Evolutionary conservation across 495 filamentous ascomycete genomes (phyloP), one percentile per base, ranked within the genome.

Genomic region (Neurospora intermedia): DNA sequence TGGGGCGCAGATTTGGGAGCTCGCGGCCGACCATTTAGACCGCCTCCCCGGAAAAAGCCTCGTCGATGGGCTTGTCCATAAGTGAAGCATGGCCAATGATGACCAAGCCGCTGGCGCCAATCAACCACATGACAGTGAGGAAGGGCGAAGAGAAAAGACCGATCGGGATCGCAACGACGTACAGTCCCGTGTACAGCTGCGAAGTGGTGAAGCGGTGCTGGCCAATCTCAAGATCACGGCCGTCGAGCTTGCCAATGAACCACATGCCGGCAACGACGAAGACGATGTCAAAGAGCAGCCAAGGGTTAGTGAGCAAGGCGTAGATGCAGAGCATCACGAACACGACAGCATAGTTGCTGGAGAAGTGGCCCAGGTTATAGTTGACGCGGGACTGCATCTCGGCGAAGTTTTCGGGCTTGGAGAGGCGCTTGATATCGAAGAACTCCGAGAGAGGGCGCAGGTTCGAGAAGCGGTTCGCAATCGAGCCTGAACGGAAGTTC

Each of bases 41-140:
- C 94, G 94, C 96, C 95, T 98, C 96, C 96, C 97, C 96, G 88
- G 96, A 99, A 98, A 99, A 99, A 99, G 95, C 94, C 94, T 95
- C 94, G 89, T 98, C 96, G 87, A 98, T 97, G 45, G 95, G 95
- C 87, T 97, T 97, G 84, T 99, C 96, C 91, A 99, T 90, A 79
- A 99, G 89, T 70, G 93, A 87, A 77, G 96, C 96, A 85, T 99
- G 96, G 83, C 96, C 96, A 75, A 98, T 85, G 74, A 98, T 94
- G 80, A 89, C 91, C 81, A 97, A 92, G 77, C 92, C 95, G 75
- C 89, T 92, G 35, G 96, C 96, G 75, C 96, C 96, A 78, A 98
- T 93, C 79, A 99, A 87, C 96, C 96, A 99, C 76, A 98, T 88
- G 73, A 91, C 86, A 31, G 93, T 94, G 70, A 86, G 74, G 78